phyloP scores from a whole-genome alignment of 2,329 filamentous ascomycete genomes.

The Trichophyton verrucosum region DNA sequence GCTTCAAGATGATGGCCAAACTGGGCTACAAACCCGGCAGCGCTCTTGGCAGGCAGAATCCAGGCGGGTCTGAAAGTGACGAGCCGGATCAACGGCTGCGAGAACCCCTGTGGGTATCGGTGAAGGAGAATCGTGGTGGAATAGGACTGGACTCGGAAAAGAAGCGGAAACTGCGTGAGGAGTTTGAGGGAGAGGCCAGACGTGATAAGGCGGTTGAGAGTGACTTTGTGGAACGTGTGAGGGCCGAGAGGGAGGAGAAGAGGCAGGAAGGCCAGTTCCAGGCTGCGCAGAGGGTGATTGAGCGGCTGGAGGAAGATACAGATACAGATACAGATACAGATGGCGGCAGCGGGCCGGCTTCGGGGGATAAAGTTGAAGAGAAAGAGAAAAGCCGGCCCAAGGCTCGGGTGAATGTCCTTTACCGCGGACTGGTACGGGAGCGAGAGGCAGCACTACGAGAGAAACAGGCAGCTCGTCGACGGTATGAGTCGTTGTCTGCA shows the following conservation, averaged over 20 bases:
- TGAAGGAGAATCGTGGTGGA: conserved; percentile 70
- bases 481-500: conserved; percentile 49
- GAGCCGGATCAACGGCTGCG: conserved; percentile 33
- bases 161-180: conserved; percentile 62
- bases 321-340: conserved; percentile 11
- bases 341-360: neutral
- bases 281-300: conserved; percentile 71
- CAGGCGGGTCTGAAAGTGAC: conserved; percentile 18
- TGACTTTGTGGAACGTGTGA: conserved; percentile 61
- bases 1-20: conserved; percentile 90
- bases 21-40: conserved; percentile 77
- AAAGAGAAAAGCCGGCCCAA: conserved; percentile 6
- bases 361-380: too few species aligned
- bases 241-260: conserved; percentile 56
- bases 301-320: conserved; percentile 46
- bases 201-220: conserved; percentile 51
- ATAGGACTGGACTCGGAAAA: conserved; percentile 74
- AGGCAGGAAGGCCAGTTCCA: conserved; percentile 57
- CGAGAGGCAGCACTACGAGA: conserved; percentile 60
- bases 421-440: conserved; percentile 59
- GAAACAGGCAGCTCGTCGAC: conserved; percentile 49
- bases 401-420: conserved; percentile 60
- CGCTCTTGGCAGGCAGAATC: conserved; percentile 54
- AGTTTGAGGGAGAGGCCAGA: conserved; percentile 47
- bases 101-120: conserved; percentile 62